A percentile compares a stretch with the other conserved stretches of the same genome.
Conservation (phyloP, 1,284 basidiomycete species). For the Apiotrichum brassicae region DNA sequence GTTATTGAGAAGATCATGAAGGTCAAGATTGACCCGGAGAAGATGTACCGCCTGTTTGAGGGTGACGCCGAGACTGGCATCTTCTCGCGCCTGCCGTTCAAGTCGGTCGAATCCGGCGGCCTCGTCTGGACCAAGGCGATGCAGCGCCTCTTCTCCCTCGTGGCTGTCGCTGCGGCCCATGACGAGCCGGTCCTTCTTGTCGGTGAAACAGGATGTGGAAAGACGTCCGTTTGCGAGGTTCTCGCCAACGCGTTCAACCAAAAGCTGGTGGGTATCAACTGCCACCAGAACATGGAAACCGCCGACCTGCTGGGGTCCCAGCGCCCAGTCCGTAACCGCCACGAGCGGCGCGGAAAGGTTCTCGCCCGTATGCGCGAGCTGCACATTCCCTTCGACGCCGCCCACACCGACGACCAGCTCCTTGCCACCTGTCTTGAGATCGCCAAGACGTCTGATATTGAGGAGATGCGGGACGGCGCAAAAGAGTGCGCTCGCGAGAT, state of each 20-base stretch:
- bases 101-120: slow-evolving; percentile 28
- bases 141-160: slow-evolving; percentile 79
- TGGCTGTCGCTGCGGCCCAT: slow-evolving; percentile 74
- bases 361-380: slow-evolving; percentile 39
- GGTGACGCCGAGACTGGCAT: slow-evolving; percentile 49
- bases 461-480: slow-evolving; percentile 14
- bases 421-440: slow-evolving; percentile 2
- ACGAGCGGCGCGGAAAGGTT: slow-evolving; percentile 44
- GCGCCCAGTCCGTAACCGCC: slow-evolving; percentile 81
- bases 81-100: slow-evolving; percentile 30
- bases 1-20: slow-evolving; percentile 88
- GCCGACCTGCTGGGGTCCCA: slow-evolving; percentile 93
- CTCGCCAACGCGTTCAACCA: slow-evolving; percentile 65
- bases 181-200: slow-evolving; percentile 97
- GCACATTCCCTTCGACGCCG: slow-evolving; percentile 15
- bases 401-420: slow-evolving; percentile 29
- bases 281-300: slow-evolving; percentile 99
- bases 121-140: slow-evolving; percentile 91
- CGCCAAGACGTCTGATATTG: slow-evolving; percentile 8
- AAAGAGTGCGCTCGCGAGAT: slow-evolving; percentile 38
- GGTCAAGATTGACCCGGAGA: slow-evolving; percentile 68
- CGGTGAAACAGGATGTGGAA: slow-evolving; percentile 95
- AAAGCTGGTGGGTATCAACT: slow-evolving; percentile 73
- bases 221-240: slow-evolving; percentile 93
- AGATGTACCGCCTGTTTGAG: slow-evolving; percentile 61